Evolutionary conservation across 495 filamentous ascomycete species (phyloP), one percentile per base, ranked within the genome.

Genomic region (Penicillium canariense): DNA sequence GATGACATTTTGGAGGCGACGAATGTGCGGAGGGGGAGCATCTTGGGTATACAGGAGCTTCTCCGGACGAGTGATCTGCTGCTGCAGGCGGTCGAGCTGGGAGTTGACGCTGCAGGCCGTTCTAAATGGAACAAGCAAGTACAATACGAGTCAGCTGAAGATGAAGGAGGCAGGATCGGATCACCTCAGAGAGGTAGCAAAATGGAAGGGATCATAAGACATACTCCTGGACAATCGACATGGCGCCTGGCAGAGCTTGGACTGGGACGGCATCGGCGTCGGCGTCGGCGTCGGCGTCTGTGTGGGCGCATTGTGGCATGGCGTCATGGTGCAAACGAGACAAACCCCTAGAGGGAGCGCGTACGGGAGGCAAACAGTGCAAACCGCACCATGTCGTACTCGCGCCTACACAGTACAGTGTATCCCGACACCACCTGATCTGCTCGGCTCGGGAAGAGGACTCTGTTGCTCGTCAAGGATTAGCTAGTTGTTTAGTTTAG

Each of bases 31-130:
- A 9, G 48, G n/a, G 9, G 50, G 53, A 8, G 47, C 38, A 36
- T 66, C 58, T 1, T 66, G 55, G 11, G 55, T 52, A 45, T 69
- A 61, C 52, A 60, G 58, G 36, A 65, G 52, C 34, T 53, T 48
- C 30, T 59, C 54, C 7, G 57, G 18, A n/a, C 27, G 52, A 10
- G 53, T 50, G 30, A 68, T 56, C 36, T 67, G 63, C 28, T 89
- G 77, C 44, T 88, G 81, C 45, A 96, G 74, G 36, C 82, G 83
- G 63, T 96, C 91, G 50, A 98, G 80, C 59, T 89, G 87, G 35
- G 78, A 74, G 68, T 97, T 91, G 49, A 97, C 74, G 32, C 79
- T 82, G 51, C 83, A 84, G 39, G 96, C 79, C 68, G 91, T 90
- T 70, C 92, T 96, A 62, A 40, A 53, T 20, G 43, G 17, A 9